Evolutionary conservation across 2,329 filamentous ascomycete genomes (phyloP).

Genomic region (Trichoderma endophyticum): DNA sequence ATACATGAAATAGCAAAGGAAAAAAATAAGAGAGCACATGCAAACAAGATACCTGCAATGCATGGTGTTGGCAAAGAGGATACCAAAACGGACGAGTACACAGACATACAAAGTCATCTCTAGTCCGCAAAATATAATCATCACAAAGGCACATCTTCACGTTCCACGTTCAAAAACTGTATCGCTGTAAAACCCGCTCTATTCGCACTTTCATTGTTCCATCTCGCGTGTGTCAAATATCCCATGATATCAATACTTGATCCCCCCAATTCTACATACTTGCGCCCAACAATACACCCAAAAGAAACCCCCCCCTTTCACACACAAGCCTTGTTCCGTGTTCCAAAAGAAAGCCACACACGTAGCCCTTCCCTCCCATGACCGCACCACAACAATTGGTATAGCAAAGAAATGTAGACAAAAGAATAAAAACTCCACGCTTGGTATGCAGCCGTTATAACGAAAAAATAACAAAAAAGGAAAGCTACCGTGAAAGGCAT

Average conservation of each 20-base stretch:
- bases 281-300: background rate
- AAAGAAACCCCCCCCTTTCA: background rate
- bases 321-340: background rate
- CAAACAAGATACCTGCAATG: background rate
- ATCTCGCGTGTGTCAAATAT: background rate
- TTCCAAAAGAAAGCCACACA: background rate
- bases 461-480: background rate
- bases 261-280: background rate
- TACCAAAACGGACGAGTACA: background rate
- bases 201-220: background rate
- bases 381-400: background rate
- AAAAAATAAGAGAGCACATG: background rate
- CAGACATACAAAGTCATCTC: background rate
- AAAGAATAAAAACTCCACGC: slow-evolving; percentile 6
- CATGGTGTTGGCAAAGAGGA: background rate
- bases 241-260: background rate
- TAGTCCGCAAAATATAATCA: background rate
- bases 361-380: background rate
- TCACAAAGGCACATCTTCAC: background rate
- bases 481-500: background rate
- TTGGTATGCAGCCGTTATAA: slow-evolving; percentile 8
- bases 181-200: background rate
- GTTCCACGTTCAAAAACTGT: background rate
- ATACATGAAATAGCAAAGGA: background rate
- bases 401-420: background rate